Conservation (phyloP, 768 basidiomycete species). For the Suillus subaureus region DNA sequence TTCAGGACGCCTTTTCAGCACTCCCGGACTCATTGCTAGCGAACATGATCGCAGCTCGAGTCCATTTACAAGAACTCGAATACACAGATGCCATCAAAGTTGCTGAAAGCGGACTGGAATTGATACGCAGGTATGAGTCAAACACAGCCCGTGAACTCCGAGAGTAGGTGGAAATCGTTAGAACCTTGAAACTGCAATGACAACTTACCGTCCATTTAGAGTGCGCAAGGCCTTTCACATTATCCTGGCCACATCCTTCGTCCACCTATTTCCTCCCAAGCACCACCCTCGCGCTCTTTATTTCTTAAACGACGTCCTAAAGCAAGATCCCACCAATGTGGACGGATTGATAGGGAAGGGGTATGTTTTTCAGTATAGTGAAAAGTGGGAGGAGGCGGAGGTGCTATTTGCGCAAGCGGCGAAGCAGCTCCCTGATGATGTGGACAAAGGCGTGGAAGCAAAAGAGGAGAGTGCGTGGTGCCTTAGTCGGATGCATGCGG, state of each 20-base stretch:
- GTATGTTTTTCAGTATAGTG: conserved; percentile 64
- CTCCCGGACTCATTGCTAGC: conserved; percentile 64
- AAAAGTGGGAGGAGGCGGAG: conserved; percentile 70
- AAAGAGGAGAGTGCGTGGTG: conserved; percentile 90
- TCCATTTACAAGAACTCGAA: conserved; percentile 71
- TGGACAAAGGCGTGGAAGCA: conserved; percentile 58
- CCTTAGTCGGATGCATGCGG: conserved; percentile 49
- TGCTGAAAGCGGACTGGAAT: conserved; percentile 69
- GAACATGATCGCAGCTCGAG: conserved; percentile 62
- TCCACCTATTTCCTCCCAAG: conserved; percentile 87
- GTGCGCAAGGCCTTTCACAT: conserved; percentile 69
- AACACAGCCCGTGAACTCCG: conserved; percentile 57
- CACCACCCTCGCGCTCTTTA: conserved; percentile 79
- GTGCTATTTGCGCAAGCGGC: conserved; percentile 61
- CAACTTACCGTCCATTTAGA: conserved; percentile 39
- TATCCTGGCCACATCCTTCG: conserved; percentile 72
- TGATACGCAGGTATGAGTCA: conserved; percentile 54
- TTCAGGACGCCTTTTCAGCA: conserved; percentile 56
- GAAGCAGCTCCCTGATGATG: conserved; percentile 46
- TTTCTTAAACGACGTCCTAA: conserved; percentile 73
- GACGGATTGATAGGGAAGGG: conserved; percentile 74
- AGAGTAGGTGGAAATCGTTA: conserved; percentile 39
- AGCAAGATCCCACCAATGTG: conserved; percentile 60
- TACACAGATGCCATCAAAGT: conserved; percentile 71
- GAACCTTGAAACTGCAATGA: not conserved